Percentiles rank a stretch among this genome's conserved stretches.
Conservation (phyloP, 2,329 filamentous ascomycete genomes). For the Pseudomassariella vexata region DNA sequence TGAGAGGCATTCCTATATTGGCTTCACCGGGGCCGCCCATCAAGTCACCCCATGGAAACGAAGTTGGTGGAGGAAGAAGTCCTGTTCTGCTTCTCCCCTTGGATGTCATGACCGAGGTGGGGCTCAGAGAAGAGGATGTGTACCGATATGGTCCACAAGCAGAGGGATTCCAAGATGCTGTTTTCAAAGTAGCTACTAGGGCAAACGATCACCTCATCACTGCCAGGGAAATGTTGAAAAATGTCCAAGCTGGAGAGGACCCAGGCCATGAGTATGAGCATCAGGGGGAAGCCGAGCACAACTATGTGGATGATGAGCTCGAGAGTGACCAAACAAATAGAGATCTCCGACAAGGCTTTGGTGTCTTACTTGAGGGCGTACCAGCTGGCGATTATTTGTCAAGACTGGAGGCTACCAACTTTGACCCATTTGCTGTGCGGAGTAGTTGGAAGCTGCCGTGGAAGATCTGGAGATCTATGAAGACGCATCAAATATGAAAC, state of each 20-base stretch:
- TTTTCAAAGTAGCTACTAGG: constrained; percentile 87
- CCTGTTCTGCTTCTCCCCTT: constrained; percentile 71
- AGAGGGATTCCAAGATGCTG: constrained; percentile 75
- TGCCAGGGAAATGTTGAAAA: constrained; percentile 83
- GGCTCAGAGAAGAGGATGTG: constrained; percentile 83
- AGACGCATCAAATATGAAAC: constrained; percentile 39
- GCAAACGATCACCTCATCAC: constrained; percentile 96
- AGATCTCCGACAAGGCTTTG: constrained; percentile 60
- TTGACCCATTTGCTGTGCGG: constrained; percentile 69
- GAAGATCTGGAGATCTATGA: constrained; percentile 54
- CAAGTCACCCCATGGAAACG: constrained; percentile 33
- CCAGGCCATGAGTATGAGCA: constrained; percentile 89
- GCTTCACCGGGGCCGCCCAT: constrained; percentile 63
- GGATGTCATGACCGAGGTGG: constrained; percentile 79
- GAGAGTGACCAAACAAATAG: constrained; percentile 28
- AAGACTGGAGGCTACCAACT: constrained; percentile 72
- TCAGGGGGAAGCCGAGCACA: constrained; percentile 65
- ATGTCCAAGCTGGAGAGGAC: constrained; percentile 65
- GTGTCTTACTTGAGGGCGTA: constrained; percentile 74
- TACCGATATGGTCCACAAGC: constrained; percentile 76
- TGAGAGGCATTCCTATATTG: constrained; percentile 85
- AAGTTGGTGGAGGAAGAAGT: constrained; percentile 29
- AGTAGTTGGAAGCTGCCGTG: constrained; percentile 80
- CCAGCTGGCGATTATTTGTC: constrained; percentile 74
- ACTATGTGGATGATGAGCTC: constrained; percentile 33